These are phyloP conservation scores for Selaginella tamariscina DNA, from an alignment of 75 land plant species.

Conservation along the genomic window DNA sequence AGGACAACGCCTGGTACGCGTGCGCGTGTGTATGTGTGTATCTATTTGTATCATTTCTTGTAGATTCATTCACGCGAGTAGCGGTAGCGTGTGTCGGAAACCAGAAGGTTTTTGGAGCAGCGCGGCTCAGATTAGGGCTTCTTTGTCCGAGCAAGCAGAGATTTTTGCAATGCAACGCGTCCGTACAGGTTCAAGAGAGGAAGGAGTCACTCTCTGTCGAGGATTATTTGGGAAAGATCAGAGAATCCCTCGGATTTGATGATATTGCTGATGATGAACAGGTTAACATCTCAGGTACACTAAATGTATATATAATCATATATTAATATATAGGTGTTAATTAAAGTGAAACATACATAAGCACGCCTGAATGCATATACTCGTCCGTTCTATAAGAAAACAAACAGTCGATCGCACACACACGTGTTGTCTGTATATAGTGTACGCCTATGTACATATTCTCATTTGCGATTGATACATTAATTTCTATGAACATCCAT, in stretches of 20 bases:
- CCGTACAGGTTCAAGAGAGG: background rate
- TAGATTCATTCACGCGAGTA: background rate
- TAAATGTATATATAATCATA: background rate
- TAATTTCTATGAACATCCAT: too few relatives aligned
- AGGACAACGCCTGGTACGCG: background rate
- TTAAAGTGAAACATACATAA: too few relatives aligned
- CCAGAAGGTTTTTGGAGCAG: background rate
- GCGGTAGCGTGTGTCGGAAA: background rate
- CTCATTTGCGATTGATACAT: too few relatives aligned
- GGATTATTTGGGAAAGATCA: slow-evolving; percentile 5
- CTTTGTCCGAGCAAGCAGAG: background rate
- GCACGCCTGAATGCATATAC: too few relatives aligned
- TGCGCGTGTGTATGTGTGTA: background rate
- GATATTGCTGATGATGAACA: slow-evolving; percentile 11
- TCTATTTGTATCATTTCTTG: too few relatives aligned
- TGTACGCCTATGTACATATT: too few relatives aligned
- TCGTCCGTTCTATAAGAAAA: too few relatives aligned
- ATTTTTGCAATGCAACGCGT: background rate
- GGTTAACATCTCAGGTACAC: slow-evolving; percentile 15
- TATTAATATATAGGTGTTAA: too few relatives aligned
- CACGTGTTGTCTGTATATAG: too few relatives aligned
- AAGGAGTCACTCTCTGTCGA: background rate
- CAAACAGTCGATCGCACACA: too few relatives aligned
- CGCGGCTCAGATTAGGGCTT: background rate
- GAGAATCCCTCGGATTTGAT: slow-evolving; percentile 8